Percentiles rank a stretch among this genome's conserved stretches.
These are phyloP conservation scores for Mrakiaceae sp. DNA, from an alignment of 1,284 basidiomycete species.

Conservation along the genomic window DNA sequence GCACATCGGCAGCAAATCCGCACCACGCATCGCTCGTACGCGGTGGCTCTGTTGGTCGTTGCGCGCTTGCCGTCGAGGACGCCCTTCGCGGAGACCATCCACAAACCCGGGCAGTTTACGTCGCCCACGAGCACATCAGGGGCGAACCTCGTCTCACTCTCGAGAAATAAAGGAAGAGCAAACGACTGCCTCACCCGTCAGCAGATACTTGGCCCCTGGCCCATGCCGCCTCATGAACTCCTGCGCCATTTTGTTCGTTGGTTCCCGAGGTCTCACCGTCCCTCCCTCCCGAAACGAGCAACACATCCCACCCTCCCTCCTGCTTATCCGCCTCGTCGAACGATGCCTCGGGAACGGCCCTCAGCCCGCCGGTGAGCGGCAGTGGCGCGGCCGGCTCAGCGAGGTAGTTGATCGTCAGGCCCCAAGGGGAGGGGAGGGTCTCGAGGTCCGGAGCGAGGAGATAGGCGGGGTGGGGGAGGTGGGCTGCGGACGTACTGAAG, in stretches of 20 bases:
- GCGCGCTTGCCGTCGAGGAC: constrained; percentile 16
- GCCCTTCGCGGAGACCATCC: constrained; percentile 16
- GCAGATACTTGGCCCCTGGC: neutral
- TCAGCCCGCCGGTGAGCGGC: constrained; percentile 11
- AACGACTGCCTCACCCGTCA: neutral
- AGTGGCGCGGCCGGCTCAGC: constrained; percentile 14
- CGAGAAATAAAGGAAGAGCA: constrained; percentile 1
- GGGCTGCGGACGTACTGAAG: too few relatives aligned
- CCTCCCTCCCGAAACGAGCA: constrained; percentile 17
- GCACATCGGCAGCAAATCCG: too few relatives aligned
- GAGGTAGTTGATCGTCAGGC: constrained; percentile 21
- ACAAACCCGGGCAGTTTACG: constrained; percentile 15
- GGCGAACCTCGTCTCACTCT: neutral
- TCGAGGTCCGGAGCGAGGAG: too few relatives aligned
- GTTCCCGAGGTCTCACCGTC: neutral
- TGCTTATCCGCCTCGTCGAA: constrained; percentile 13
- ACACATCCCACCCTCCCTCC: constrained; percentile 9
- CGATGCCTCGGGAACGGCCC: constrained; percentile 8
- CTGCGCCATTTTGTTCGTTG: neutral
- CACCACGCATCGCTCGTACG: too few relatives aligned
- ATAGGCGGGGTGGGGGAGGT: too few relatives aligned
- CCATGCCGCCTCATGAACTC: neutral
- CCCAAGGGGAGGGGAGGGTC: neutral
- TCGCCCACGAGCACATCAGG: too few relatives aligned
- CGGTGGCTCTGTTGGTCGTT: constrained; percentile 17